These are phyloP conservation scores for Sporodiniella umbellata DNA, from an alignment of 371 early-diverging fungal species.

Conservation along the genomic window DNA sequence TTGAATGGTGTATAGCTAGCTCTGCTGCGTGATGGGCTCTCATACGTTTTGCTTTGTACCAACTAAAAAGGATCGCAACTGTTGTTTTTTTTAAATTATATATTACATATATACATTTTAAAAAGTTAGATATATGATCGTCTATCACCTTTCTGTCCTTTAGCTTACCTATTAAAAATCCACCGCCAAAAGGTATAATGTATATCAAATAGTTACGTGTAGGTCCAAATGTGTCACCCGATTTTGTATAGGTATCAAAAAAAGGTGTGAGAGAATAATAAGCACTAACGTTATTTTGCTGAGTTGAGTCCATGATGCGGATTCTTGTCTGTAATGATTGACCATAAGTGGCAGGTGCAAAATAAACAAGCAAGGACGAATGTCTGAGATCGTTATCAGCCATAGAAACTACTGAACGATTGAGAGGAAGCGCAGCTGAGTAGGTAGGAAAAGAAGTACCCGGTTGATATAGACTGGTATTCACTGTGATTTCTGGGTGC, in stretches of 20 bases:
- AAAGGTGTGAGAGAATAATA: too few relatives aligned
- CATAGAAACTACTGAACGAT: slow-evolving; percentile 18
- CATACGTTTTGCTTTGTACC: slow-evolving; percentile 40
- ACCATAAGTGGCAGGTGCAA: slow-evolving; percentile 13
- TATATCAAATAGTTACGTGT: slow-evolving; percentile 37
- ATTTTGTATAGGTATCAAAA: too few relatives aligned
- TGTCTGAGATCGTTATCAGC: slow-evolving; percentile 21
- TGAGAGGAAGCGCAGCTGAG: slow-evolving; percentile 9
- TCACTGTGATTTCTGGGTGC: slow-evolving; percentile 1
- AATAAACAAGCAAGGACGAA: slow-evolving; percentile 14
- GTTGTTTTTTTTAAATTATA: not conserved
- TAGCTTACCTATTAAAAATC: slow-evolving; percentile 40
- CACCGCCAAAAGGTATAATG: slow-evolving; percentile 33
- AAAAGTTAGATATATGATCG: not conserved
- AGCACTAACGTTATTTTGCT: too few relatives aligned
- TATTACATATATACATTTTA: not conserved
- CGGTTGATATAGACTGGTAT: not conserved
- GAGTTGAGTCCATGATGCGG: slow-evolving; percentile 6
- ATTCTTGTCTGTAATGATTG: slow-evolving; percentile 13
- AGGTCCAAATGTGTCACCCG: too few relatives aligned
- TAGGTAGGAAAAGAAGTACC: not conserved
- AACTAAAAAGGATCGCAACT: slow-evolving; percentile 30
- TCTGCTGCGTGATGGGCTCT: slow-evolving; percentile 9
- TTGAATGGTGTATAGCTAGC: not conserved
- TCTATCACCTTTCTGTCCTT: too few relatives aligned